Evolutionary conservation across 768 basidiomycete species (phyloP).

Genomic region (Pulveroboletus sp.): DNA sequence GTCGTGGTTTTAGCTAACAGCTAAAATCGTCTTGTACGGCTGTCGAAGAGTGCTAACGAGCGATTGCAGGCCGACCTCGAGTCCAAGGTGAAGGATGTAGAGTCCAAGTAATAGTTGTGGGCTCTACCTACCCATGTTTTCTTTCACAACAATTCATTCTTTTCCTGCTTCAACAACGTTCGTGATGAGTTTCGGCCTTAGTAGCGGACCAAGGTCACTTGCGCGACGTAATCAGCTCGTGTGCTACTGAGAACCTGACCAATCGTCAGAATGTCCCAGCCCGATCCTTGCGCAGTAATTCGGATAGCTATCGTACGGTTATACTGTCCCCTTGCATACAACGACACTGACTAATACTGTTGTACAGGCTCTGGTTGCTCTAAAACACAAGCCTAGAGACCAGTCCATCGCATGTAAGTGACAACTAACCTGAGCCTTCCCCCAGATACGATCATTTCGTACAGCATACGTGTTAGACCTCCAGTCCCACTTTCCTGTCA

Average conservation of each 20-base stretch:
- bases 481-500: conserved; percentile 22
- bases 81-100: conserved; percentile 23
- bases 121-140: background rate
- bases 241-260: too few relatives aligned
- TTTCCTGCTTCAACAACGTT: too few relatives aligned
- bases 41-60: conserved; percentile 10
- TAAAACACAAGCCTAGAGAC: conserved; percentile 26
- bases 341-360: conserved; percentile 1
- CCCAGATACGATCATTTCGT: background rate
- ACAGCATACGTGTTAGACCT: conserved; percentile 30
- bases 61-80: conserved; percentile 28
- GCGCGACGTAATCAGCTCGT: too few relatives aligned
- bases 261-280: conserved; percentile 5
- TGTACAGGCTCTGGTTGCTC: conserved; percentile 17
- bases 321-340: too few relatives aligned
- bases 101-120: conserved; percentile 19
- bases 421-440: too few relatives aligned
- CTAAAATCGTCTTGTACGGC: conserved; percentile 14
- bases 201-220: too few relatives aligned
- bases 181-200: too few relatives aligned
- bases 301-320: conserved; percentile 25
- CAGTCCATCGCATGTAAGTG: conserved; percentile 23
- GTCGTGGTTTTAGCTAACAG: conserved; percentile 14
- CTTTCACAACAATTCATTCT: too few relatives aligned
- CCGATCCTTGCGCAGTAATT: conserved; percentile 12